These are phyloP conservation scores for Malassezia nana DNA, from an alignment of 1,284 basidiomycete species.

Conservation along the genomic window DNA sequence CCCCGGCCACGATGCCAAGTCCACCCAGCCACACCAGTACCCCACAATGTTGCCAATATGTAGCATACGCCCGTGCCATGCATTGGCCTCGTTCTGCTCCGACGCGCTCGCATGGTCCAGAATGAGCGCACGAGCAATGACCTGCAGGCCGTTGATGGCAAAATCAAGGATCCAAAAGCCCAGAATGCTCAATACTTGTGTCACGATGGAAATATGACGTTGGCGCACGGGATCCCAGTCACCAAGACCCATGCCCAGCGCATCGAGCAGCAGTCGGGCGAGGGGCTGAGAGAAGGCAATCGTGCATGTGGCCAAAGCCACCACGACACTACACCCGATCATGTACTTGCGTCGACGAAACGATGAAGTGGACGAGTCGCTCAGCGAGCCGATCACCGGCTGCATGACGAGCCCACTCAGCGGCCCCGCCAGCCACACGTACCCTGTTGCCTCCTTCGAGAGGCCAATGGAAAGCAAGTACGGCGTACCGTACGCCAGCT, in stretches of 20 bases:
- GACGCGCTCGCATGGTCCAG: constrained; percentile 76
- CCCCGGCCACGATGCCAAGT: constrained; percentile 64
- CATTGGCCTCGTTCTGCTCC: constrained; percentile 82
- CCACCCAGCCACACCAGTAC: constrained; percentile 62
- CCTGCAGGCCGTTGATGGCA: constrained; percentile 79
- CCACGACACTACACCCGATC: constrained; percentile 63
- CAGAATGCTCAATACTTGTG: constrained; percentile 61
- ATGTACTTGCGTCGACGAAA: constrained; percentile 80
- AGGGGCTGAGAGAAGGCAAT: constrained; percentile 75
- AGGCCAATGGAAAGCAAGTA: constrained; percentile 80
- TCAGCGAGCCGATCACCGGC: constrained; percentile 85
- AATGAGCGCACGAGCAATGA: constrained; percentile 78
- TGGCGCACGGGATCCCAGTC: constrained; percentile 74
- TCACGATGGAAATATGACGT: constrained; percentile 18
- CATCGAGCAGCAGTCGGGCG: constrained; percentile 65
- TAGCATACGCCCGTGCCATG: constrained; percentile 75
- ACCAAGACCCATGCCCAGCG: constrained; percentile 65
- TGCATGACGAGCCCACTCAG: constrained; percentile 85
- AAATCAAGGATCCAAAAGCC: constrained; percentile 92
- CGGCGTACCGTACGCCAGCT: constrained; percentile 78
- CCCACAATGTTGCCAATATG: constrained; percentile 39
- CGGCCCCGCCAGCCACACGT: constrained; percentile 94
- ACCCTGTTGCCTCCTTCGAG: constrained; percentile 76
- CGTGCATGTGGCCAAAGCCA: constrained; percentile 63
- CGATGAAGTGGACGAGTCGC: constrained; percentile 76